Conservation (phyloP, 2,329 filamentous ascomycete genomes). For the Xylariomycetidae sp. region DNA sequence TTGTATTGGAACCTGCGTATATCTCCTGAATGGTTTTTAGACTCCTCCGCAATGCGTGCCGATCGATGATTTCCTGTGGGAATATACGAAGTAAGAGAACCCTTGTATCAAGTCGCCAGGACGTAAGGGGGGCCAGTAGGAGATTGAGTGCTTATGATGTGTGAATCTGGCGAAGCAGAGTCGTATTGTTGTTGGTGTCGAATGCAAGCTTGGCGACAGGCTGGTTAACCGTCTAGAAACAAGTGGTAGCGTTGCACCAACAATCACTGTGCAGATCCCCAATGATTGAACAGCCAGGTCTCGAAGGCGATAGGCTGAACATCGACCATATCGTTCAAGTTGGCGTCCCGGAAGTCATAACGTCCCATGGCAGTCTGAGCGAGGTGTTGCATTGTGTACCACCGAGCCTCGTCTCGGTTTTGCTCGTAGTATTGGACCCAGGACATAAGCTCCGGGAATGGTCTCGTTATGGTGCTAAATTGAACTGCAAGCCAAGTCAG, state of each 20-base stretch:
- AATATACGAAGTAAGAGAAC: too few species aligned
- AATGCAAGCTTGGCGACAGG: too few species aligned
- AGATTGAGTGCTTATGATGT: too few species aligned
- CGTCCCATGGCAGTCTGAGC: constrained; percentile 64
- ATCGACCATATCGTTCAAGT: constrained; percentile 49
- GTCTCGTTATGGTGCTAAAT: constrained; percentile 29
- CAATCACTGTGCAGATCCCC: constrained; percentile 30
- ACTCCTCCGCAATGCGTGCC: constrained; percentile 7
- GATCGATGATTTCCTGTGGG: constrained; percentile 2
- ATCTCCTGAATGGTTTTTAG: constrained; percentile 8
- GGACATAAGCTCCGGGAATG: constrained; percentile 35
- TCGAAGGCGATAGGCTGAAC: constrained; percentile 47
- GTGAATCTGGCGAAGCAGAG: too few species aligned
- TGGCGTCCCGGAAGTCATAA: constrained; percentile 59
- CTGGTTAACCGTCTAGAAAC: too few species aligned
- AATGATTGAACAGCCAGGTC: constrained; percentile 49
- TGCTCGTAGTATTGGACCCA: constrained; percentile 39
- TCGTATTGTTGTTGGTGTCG: too few species aligned
- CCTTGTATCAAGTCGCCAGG: too few species aligned
- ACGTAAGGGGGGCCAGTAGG: background rate
- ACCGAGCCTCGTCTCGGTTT: constrained; percentile 42
- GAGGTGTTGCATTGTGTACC: constrained; percentile 55
- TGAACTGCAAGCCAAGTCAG: too few species aligned
- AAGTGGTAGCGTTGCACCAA: too few species aligned
- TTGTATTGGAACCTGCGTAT: too few species aligned